Percentiles rank a stretch among this genome's conserved stretches.
phyloP scores from a whole-genome alignment of 139 green algal species.

The Chlorella vulgaris region DNA sequence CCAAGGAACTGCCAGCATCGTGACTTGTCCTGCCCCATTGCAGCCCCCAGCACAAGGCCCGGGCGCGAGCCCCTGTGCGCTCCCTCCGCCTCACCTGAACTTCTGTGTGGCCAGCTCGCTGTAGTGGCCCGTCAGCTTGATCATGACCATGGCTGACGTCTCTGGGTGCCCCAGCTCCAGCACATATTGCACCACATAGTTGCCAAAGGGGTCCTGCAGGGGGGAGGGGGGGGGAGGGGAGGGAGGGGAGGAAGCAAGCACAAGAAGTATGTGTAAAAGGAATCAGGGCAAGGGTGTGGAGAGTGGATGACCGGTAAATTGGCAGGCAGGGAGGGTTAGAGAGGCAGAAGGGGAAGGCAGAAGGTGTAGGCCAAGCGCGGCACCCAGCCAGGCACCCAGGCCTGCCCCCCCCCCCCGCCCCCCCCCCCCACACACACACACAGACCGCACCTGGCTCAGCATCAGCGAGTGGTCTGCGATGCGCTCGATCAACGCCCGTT shows the following conservation, averaged over 20 bases:
- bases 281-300: not conserved
- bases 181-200: constrained; percentile 99
- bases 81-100: constrained; percentile 67
- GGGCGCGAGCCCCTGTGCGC: too few relatives aligned
- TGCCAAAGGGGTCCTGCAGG: constrained; percentile 90
- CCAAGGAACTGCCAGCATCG: too few relatives aligned
- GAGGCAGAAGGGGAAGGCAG: too few relatives aligned
- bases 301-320: too few relatives aligned
- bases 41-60: too few relatives aligned
- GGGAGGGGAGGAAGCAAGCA: not conserved
- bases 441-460: constrained; percentile 77
- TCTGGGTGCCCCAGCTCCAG: constrained; percentile 92
- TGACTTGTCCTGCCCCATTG: too few relatives aligned
- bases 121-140: constrained; percentile 80
- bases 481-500: constrained; percentile 76
- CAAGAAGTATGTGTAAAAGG: not conserved
- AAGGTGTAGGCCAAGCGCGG: too few relatives aligned
- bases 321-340: too few relatives aligned
- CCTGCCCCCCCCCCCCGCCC: not conserved
- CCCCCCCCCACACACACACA: not conserved
- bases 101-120: constrained; percentile 93
- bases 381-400: not conserved
- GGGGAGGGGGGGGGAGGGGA: not conserved
- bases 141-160: constrained; percentile 74
- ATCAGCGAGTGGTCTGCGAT: constrained; percentile 85